Evolutionary conservation across 1,284 basidiomycete genomes (phyloP).

Genomic region (Ustilago sp.): DNA sequence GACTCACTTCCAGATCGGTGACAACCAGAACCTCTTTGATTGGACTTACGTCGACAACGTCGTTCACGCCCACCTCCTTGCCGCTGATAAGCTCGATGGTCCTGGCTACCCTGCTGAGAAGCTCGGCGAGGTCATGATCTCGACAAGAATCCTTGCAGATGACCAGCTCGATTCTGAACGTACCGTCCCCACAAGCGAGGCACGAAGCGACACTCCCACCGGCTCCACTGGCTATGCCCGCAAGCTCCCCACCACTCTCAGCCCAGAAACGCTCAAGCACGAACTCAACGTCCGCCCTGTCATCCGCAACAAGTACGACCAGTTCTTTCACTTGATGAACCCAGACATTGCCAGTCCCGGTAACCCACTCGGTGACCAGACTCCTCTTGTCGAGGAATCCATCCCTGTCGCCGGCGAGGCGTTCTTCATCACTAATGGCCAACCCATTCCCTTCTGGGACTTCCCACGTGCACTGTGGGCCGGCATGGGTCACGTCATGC

Average conservation of each 20-base stretch:
- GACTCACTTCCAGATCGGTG: constrained; percentile 92
- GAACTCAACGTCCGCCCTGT: constrained; percentile 74
- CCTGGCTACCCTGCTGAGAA: constrained; percentile 68
- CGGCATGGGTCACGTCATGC: constrained; percentile 64
- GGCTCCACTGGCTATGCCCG: constrained; percentile 64
- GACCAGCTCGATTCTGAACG: constrained; percentile 48
- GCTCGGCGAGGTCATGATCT: constrained; percentile 54
- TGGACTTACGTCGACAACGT: constrained; percentile 98
- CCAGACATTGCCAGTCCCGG: constrained; percentile 50
- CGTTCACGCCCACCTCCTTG: constrained; percentile 92
- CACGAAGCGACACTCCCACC: constrained; percentile 51
- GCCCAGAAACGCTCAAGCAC: constrained; percentile 73
- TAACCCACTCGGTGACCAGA: constrained; percentile 54
- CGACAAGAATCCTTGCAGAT: constrained; percentile 37
- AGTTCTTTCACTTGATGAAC: constrained; percentile 71
- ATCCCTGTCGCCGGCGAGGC: constrained; percentile 89
- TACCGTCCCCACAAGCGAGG: constrained; percentile 59
- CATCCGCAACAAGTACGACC: constrained; percentile 78
- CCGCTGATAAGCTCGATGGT: constrained; percentile 80
- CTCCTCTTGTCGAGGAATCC: constrained; percentile 70
- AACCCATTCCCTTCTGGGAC: constrained; percentile 97
- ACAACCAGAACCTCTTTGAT: constrained; percentile 94
- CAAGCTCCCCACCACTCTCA: constrained; percentile 49
- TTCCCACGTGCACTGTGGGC: constrained; percentile 88
- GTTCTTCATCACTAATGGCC: constrained; percentile 98